A percentile compares a stretch with the other conserved stretches of the same genome.
Evolutionary conservation across 257 asterid species (phyloP).

Genomic region (Nicotiana paniculata): DNA sequence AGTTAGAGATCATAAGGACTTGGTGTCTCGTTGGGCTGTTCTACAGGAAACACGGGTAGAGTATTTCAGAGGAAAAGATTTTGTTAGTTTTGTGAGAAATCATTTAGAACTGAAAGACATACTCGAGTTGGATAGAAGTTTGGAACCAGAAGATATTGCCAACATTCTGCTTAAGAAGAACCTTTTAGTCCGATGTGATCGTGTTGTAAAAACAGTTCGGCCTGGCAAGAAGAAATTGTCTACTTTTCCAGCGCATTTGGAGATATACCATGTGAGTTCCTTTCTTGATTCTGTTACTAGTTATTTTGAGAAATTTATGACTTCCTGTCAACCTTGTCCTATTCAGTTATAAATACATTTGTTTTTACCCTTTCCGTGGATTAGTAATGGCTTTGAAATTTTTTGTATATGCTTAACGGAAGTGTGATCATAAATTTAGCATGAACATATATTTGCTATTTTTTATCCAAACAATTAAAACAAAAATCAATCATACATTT

Average conservation of each 20-base stretch:
- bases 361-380: background rate
- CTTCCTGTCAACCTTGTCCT: background rate
- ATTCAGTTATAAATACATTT: background rate
- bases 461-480: background rate
- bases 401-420: background rate
- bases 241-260: slow-evolving; percentile 97
- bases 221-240: slow-evolving; percentile 94
- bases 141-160: slow-evolving; percentile 76
- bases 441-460: background rate
- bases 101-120: slow-evolving; percentile 72
- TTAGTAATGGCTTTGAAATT: background rate
- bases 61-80: slow-evolving; percentile 92
- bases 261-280: slow-evolving; percentile 71
- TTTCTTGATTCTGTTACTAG: background rate
- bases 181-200: slow-evolving; percentile 89
- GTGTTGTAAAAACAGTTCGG: slow-evolving; percentile 88
- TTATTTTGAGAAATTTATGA: background rate
- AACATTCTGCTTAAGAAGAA: slow-evolving; percentile 67
- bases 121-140: slow-evolving; percentile 65
- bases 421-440: background rate
- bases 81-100: slow-evolving; percentile 69
- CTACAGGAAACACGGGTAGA: slow-evolving; percentile 98
- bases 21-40: slow-evolving; percentile 98
- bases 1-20: slow-evolving; percentile 90
- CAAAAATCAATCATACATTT: background rate